Percentiles rank a stretch among this genome's conserved stretches.
These are phyloP conservation scores for Monosporascus ibericus DNA, from an alignment of 2,329 filamentous ascomycete species.

Conservation along the genomic window DNA sequence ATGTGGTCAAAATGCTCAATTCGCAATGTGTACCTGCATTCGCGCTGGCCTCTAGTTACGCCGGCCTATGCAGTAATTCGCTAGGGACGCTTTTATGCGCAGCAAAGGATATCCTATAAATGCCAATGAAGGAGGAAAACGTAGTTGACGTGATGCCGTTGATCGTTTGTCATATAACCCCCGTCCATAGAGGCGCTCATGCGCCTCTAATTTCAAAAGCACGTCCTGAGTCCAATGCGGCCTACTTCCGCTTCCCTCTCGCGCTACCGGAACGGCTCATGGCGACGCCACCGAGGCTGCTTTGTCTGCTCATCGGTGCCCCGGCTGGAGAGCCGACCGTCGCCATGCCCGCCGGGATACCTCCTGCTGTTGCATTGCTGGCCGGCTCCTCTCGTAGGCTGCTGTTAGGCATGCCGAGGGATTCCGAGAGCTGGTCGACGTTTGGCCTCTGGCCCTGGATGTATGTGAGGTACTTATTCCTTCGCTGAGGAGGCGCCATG, in stretches of 20 bases:
- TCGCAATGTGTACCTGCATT: neutral
- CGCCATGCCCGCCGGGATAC: constrained; percentile 10
- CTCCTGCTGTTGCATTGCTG: constrained; percentile 20
- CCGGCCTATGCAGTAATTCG: neutral
- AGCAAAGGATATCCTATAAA: neutral
- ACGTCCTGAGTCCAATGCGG: too few species aligned
- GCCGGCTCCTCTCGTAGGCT: constrained; percentile 36
- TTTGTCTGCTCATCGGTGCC: constrained; percentile 50
- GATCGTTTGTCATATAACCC: neutral
- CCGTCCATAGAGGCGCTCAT: too few species aligned
- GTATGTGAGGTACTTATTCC: constrained; percentile 44
- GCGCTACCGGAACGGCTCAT: constrained; percentile 51
- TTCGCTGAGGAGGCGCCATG: constrained; percentile 41
- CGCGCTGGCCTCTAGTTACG: neutral
- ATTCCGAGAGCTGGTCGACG: constrained; percentile 43
- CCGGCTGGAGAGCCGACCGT: constrained; percentile 25
- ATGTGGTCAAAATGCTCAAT: neutral
- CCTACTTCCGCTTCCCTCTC: constrained; percentile 32
- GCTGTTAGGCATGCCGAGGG: constrained; percentile 42
- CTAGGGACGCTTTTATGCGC: neutral
- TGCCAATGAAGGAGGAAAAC: neutral
- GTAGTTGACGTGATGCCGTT: neutral
- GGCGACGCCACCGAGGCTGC: constrained; percentile 47
- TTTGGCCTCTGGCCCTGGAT: constrained; percentile 38
- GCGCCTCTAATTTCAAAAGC: too few species aligned